Base-by-base conservation (phyloP, 139 green algal genomes). In the Astrephomene gubernaculifera region DNA sequence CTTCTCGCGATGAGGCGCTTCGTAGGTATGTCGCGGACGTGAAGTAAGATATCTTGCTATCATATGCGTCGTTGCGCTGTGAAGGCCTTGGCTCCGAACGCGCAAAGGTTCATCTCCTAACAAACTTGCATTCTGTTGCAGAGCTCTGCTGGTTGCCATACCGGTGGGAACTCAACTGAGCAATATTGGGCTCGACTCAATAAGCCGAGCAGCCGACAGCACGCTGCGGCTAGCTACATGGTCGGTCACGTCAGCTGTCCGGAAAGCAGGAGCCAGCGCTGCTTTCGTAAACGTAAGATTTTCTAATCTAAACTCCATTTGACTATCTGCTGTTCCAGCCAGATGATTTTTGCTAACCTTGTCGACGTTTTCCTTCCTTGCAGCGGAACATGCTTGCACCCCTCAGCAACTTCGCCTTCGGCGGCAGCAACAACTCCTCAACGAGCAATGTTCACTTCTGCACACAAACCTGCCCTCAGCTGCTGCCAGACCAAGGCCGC, bases 151-250 rank as follows among this genome's bases (percentile, higher is more conserved):
- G 5, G 29, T 83, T 4, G 76, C 76, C n/a, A 43, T 83, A 4
- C 76, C 76, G 24, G 76, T 83, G 44, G 76, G 76, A 5, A 70
- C 73, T 6, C 73, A 81, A 81, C 22, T 81, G 53, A 38, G 74
- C 31, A 71, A 38, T 38, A 29, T 82, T 27, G 54, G 74, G 0
- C 54, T 82, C 4, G 74, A 82, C 10, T 82, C 74, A 2, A 8
- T 82, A 33, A 57, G 54, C 27, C 52, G 73, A 2, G 53, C 53
- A 21, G 52, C 73, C 0, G 73, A 67, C 4, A 33, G 35, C 36
- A 64, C 35, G 19, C 31, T 67, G 5, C 31, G 60, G 25, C 52
- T 81, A 8, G 33, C 35, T 5, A 53, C 49, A 1, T 80, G 72
- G 72, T 52, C 49, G 17, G 33, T 80, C 21, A 36, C 49, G 33